A percentile compares a stretch with the other conserved stretches of the same genome.
These are phyloP conservation scores for Phytopythium aichiense DNA, from an alignment of 352 stramenopile species.

Conservation along the genomic window DNA sequence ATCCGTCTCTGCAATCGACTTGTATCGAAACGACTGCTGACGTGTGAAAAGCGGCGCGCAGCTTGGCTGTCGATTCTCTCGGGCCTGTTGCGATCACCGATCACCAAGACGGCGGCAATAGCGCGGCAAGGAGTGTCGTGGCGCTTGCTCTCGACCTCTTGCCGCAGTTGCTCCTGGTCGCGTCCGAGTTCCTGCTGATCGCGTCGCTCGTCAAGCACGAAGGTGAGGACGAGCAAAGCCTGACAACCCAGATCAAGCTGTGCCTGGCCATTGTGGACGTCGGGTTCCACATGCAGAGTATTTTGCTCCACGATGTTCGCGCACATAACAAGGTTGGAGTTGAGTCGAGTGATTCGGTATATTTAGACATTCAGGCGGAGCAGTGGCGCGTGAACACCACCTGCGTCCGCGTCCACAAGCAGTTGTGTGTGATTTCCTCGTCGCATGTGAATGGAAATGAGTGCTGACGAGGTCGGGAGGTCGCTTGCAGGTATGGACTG, in stretches of 20 bases:
- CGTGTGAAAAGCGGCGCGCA: constrained; percentile 70
- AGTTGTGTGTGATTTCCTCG: background rate
- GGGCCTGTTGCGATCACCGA: constrained; percentile 22
- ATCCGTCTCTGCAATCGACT: no score
- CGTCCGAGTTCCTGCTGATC: constrained; percentile 47
- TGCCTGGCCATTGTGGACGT: constrained; percentile 65
- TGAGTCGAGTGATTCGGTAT: background rate
- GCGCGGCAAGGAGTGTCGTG: background rate
- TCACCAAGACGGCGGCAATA: background rate
- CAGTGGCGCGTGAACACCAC: background rate
- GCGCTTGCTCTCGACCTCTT: constrained; percentile 47
- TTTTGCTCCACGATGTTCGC: no score
- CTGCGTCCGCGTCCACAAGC: background rate
- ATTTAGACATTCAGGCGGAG: background rate
- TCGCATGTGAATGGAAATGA: constrained; percentile 11
- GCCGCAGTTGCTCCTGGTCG: constrained; percentile 67
- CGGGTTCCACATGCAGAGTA: constrained; percentile 68
- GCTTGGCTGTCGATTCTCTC: constrained; percentile 77
- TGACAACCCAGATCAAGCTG: constrained; percentile 64
- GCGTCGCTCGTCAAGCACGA: constrained; percentile 11
- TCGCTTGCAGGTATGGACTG: constrained; percentile 5
- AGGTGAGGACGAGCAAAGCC: constrained; percentile 26
- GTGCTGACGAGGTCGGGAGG: background rate
- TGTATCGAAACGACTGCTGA: constrained; percentile 85
- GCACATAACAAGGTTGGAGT: background rate